Base-by-base conservation (phyloP, 805 yeast species). In the Candida takata region DNA sequence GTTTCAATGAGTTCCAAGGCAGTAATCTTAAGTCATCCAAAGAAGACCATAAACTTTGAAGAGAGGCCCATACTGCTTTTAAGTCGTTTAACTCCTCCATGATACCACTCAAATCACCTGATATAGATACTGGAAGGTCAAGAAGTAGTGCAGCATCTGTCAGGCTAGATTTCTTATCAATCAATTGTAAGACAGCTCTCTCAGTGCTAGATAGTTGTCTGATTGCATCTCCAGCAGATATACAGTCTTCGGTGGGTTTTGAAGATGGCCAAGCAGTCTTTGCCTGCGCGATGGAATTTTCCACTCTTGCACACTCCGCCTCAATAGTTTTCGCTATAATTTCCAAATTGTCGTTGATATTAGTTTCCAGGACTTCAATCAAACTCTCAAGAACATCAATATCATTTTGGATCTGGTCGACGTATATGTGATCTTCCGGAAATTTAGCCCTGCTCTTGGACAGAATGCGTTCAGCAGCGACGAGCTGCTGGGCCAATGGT, bases 371-470 rank as follows among this genome's bases (percentile, higher is more conserved):
- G 26, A 51, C 45, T 4, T 43, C 42, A 29, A 70, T 35, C 9
- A 72, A 51, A 25, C 71, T 63, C 2, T 44, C 35, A 23, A 78
- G 49, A 2, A 74, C 61, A 1, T 59, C 47, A 36, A 65, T 51
- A 35, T 72, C 76, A 34, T 61, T 64, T 11, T 72, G 75, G 0
- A 84, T 38, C 45, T 84, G 94, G 27, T 82, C 92, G 31, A 61
- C 62, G 50, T 62, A 73, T 1, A 78, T 42, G 81, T 87, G 80
- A 20, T 69, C 67, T 0, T 57, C 24, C 0, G 79, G 72, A 33
- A 74, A 67, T 16, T 61, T 62, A 41, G 58, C 69, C 29, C 79
- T 58, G n/a, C 65, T 59, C 20, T 67, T 63, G 2, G 61, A 41
- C 8, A 77, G 48, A 3, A 64, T 39, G 4, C 49, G 46, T 37